Conservation (phyloP, 805 yeast genomes). For the Metschnikowia henanensis region DNA sequence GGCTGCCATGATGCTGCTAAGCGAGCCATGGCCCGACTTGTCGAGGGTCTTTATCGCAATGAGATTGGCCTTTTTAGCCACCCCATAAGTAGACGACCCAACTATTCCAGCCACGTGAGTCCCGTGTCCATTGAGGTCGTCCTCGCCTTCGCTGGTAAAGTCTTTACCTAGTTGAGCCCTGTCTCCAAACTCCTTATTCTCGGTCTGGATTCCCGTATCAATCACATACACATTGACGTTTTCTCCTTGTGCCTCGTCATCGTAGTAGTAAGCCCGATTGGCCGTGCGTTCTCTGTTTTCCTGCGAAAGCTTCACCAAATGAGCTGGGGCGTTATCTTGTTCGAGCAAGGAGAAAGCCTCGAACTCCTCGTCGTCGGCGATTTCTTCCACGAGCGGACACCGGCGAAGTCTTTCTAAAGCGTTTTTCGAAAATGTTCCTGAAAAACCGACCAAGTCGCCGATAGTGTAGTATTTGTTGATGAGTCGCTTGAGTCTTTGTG, state of each 20-base stretch:
- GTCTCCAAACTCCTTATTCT: slow-evolving; percentile 14
- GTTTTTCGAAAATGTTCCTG: slow-evolving; percentile 56
- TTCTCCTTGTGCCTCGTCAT: slow-evolving; percentile 46
- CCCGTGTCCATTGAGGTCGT: slow-evolving; percentile 54
- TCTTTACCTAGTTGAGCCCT: slow-evolving; percentile 16
- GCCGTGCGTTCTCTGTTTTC: slow-evolving; percentile 13
- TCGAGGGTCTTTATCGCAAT: slow-evolving; percentile 78
- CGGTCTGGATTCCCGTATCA: slow-evolving; percentile 17
- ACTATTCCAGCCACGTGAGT: slow-evolving; percentile 57
- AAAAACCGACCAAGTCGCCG: slow-evolving; percentile 71
- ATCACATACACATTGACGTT: slow-evolving; percentile 20
- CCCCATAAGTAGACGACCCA: slow-evolving; percentile 53
- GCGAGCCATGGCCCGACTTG: slow-evolving; percentile 65
- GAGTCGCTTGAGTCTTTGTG: slow-evolving; percentile 44
- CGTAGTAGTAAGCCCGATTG: slow-evolving; percentile 48
- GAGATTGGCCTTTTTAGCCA: slow-evolving; percentile 38
- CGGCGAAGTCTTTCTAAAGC: slow-evolving; percentile 46
- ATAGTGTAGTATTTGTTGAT: slow-evolving; percentile 58
- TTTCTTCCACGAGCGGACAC: slow-evolving; percentile 65
- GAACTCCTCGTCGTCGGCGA: slow-evolving; percentile 66
- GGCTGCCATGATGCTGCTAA: slow-evolving; percentile 64
- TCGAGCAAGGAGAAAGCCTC: slow-evolving; percentile 50
- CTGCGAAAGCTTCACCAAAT: slow-evolving; percentile 64
- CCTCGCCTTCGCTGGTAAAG: slow-evolving; percentile 22
- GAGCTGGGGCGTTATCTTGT: slow-evolving; percentile 57